Conservation (phyloP, 2,329 filamentous ascomycete genomes). For the Plenodomus biglobosus region DNA sequence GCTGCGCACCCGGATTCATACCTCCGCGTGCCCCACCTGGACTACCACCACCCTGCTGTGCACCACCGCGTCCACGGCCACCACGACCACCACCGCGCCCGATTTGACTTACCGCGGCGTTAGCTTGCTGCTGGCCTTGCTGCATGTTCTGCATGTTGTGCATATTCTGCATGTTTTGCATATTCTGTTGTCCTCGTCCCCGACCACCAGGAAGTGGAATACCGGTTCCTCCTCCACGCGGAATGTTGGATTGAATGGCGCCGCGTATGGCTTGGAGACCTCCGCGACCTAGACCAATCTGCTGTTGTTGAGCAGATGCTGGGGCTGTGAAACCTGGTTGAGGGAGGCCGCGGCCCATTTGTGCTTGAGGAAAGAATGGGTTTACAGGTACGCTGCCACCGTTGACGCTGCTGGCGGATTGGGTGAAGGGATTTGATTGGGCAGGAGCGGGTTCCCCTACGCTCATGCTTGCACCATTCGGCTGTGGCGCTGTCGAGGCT, state of each 20-base stretch:
- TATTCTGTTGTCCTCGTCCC: conserved; percentile 16
- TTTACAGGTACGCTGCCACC: conserved; percentile 5
- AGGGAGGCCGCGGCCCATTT: conserved; percentile 24
- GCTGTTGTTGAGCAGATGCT: conserved; percentile 17
- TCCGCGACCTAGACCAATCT: conserved; percentile 17
- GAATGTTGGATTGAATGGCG: conserved; percentile 34
- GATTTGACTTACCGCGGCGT: conserved; percentile 20
- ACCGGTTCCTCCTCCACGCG: conserved; percentile 33
- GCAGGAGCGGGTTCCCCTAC: conserved; percentile 12
- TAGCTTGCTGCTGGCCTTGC: conserved; percentile 5
- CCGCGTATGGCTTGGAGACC: conserved; percentile 34
- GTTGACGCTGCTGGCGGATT: conserved; percentile 16
- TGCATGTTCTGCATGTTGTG: conserved; percentile 11
- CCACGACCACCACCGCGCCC: conserved; percentile 34
- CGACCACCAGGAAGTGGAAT: conserved; percentile 39
- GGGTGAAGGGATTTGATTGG: conserved; percentile 11
- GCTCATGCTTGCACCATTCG: conserved; percentile 13
- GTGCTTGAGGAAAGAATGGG: conserved; percentile 17
- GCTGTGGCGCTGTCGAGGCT: conserved; percentile 9
- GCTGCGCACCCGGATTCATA: conserved; percentile 41
- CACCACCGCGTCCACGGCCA: conserved; percentile 18
- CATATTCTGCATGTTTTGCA: conserved; percentile 12
- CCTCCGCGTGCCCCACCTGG: conserved; percentile 16
- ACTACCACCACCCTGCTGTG: conserved; percentile 16
- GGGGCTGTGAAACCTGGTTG: conserved; percentile 27